Evolutionary conservation across 148 eudicot species (phyloP).

Genomic region (Vaccinium darrowii): DNA sequence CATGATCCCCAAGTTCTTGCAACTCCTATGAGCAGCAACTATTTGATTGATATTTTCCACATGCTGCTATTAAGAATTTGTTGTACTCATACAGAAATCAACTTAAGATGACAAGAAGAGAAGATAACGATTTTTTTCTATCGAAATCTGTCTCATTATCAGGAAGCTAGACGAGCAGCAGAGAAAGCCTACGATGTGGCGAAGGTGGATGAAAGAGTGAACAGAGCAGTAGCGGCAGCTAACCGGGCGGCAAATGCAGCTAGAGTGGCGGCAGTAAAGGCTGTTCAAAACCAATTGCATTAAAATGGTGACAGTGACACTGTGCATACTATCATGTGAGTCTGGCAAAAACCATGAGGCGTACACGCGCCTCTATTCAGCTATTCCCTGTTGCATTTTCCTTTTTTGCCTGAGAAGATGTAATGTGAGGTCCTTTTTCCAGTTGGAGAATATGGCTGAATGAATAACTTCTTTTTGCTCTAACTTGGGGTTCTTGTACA

Average conservation of each 20-base stretch:
- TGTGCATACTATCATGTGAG: conserved; percentile 36
- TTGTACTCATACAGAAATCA: not conserved
- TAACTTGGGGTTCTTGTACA: not conserved
- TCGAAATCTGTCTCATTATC: conserved; percentile 8
- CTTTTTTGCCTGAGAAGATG: not conserved
- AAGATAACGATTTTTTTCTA: not conserved
- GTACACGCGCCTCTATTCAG: not conserved
- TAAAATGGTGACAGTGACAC: conserved; percentile 42
- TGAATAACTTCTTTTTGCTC: not conserved
- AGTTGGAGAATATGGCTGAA: conserved; percentile 2
- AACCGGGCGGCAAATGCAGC: conserved; percentile 94
- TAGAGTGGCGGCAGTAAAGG: conserved; percentile 85
- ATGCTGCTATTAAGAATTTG: not conserved
- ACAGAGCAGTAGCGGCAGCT: conserved; percentile 81
- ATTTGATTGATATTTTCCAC: not conserved
- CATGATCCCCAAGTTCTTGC: not conserved
- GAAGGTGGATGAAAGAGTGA: conserved; percentile 90
- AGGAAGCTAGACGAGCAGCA: conserved; percentile 90
- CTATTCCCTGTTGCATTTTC: not conserved
- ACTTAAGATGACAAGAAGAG: not conserved
- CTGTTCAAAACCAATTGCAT: conserved; percentile 83
- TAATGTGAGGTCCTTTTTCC: not conserved
- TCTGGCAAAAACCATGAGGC: not conserved
- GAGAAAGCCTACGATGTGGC: conserved; percentile 79
- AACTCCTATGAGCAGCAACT: not conserved